Percentiles rank a stretch among this genome's conserved stretches.
Conservation (phyloP, 164 flowering plant genomes). For the Berberis vulgaris region DNA sequence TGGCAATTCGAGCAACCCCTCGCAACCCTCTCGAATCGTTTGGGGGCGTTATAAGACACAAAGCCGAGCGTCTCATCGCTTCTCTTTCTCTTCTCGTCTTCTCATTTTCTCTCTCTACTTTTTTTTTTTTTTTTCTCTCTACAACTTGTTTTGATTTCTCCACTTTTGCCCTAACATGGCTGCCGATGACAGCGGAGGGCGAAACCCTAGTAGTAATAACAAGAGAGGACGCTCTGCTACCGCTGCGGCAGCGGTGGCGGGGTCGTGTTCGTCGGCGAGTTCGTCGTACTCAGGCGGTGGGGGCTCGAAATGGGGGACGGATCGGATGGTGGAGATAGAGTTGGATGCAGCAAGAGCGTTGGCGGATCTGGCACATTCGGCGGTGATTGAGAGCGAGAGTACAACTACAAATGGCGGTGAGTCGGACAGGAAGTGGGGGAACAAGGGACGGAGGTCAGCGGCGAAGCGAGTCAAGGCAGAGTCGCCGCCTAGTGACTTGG, state of each 20-base stretch:
- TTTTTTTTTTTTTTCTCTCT: neutral
- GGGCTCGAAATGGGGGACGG: slow-evolving; percentile 16
- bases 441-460: slow-evolving; percentile 33
- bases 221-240: too few relatives aligned
- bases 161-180: slow-evolving; percentile 2
- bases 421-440: slow-evolving; percentile 32
- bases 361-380: slow-evolving; percentile 47
- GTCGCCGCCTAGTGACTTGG: slow-evolving; percentile 5
- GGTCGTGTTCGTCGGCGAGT: too few relatives aligned
- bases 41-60: too few relatives aligned
- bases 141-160: too few relatives aligned
- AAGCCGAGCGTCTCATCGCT: too few relatives aligned
- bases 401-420: slow-evolving; percentile 5
- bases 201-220: too few relatives aligned
- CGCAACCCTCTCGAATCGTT: too few relatives aligned
- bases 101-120: neutral
- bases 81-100: neutral
- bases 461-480: slow-evolving; percentile 33
- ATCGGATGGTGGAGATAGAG: slow-evolving; percentile 46
- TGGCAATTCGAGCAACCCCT: too few relatives aligned
- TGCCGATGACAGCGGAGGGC: slow-evolving; percentile 1
- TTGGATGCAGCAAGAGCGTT: slow-evolving; percentile 79
- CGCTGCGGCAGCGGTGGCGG: too few relatives aligned
- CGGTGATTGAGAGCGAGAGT: slow-evolving; percentile 19
- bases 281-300: too few relatives aligned